Base-by-base conservation (phyloP, 2,329 filamentous ascomycete species). In the Epicoccum sorghinum region DNA sequence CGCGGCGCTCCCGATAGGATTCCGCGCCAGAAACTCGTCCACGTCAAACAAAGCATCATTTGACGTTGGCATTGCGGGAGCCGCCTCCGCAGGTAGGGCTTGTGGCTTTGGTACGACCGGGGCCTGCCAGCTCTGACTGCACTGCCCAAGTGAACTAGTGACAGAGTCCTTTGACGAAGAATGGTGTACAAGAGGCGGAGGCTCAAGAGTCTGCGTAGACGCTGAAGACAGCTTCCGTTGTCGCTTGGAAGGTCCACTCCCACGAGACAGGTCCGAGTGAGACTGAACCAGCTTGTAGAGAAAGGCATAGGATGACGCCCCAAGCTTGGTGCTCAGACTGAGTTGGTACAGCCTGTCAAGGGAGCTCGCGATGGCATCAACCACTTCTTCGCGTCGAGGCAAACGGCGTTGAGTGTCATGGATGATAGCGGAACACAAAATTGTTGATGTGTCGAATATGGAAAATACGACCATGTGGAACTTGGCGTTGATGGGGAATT, bases 381-480 rank as follows among this genome's bases (percentile, higher is more conserved):
- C 60, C 13, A 80, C 70, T 13, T 78, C 73, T 1, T 76, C 68
- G 10, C 78, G 77, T 10, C 72, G 73, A 4, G 76, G 75, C 3
- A 83, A 68, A 10, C 65, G 70, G 14, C 65, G 59, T 27, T 78
- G 70, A n/a, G 69, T 63, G 52, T 84, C 82, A 54, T 83, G 81
- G 4, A 82, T 74, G 6, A 84, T 69, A 3, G 80, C 78, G 0
- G 81, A 83, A 67, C 79, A 83, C 4, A 83, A 64, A 14, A 81
- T 70, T 0, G 81, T 79, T 0, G 80, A 76, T 0, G 79, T 81
- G 55, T 84, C 80, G 41, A 84, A 84, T 29, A 82, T 77, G 38
- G 74, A 72, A 51, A 83, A 83, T 0, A 80, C 69, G 5, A 80
- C 76, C 46, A 80, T 75, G 57, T 82, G 79, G 37, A 81, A 82